These are phyloP conservation scores for Begonia masoniana DNA, from an alignment of 306 rosid genomes.

Conservation along the genomic window DNA sequence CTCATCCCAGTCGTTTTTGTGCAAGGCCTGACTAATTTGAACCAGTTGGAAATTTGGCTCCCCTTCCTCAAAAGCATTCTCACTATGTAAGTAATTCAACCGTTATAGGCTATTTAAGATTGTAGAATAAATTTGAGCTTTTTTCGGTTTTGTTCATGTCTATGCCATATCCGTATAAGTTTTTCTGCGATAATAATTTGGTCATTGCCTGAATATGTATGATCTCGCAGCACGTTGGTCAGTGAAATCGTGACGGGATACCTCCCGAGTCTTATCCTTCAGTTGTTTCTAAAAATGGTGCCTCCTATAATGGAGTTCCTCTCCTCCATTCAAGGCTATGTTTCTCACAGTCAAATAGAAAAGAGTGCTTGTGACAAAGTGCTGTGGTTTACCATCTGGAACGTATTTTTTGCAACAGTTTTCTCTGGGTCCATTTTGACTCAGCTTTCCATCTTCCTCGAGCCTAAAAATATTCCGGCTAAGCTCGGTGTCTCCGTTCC, in stretches of 20 bases:
- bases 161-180: too few species aligned
- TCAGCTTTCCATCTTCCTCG: slow-evolving; percentile 44
- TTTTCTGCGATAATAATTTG: background rate
- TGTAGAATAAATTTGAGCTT: background rate
- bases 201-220: background rate
- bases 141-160: background rate
- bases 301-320: slow-evolving; percentile 83
- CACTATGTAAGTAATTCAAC: slow-evolving; percentile 48
- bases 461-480: slow-evolving; percentile 56
- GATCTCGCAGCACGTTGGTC: slow-evolving; percentile 51
- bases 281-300: slow-evolving; percentile 56
- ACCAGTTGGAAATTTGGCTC: slow-evolving; percentile 60
- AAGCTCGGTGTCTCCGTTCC: slow-evolving; percentile 75
- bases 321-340: slow-evolving; percentile 85
- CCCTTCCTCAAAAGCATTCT: slow-evolving; percentile 76
- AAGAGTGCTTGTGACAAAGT: slow-evolving; percentile 84
- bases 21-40: slow-evolving; percentile 76
- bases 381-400: slow-evolving; percentile 91
- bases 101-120: slow-evolving; percentile 5
- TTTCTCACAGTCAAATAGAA: slow-evolving; percentile 61
- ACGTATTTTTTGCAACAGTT: slow-evolving; percentile 76
- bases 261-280: slow-evolving; percentile 94
- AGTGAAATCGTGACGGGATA: slow-evolving; percentile 83
- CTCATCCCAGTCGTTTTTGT: slow-evolving; percentile 71
- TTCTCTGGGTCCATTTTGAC: slow-evolving; percentile 68